phyloP scores from a whole-genome alignment of 2,329 filamentous ascomycete species.

The Fusarium secorum region DNA sequence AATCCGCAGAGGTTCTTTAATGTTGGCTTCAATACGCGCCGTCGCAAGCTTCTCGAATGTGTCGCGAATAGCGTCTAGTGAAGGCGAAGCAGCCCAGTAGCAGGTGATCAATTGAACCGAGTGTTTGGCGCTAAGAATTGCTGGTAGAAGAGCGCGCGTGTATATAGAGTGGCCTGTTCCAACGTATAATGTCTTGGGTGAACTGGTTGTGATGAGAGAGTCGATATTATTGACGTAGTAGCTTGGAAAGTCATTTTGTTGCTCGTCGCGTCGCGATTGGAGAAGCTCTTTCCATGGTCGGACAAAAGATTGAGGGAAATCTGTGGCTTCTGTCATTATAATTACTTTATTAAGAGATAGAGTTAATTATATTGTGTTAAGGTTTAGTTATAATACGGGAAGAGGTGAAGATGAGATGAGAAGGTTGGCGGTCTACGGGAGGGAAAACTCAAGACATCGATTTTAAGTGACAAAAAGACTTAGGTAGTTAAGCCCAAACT shows the following conservation, averaged over 20 bases:
- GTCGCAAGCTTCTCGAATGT: constrained; percentile 67
- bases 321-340: constrained; percentile 11
- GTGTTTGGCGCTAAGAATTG: constrained; percentile 64
- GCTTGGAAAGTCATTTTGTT: constrained; percentile 56
- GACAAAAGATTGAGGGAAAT: constrained; percentile 51
- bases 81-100: constrained; percentile 77
- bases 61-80: constrained; percentile 63
- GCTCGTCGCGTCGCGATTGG: constrained; percentile 45
- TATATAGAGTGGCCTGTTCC: constrained; percentile 68
- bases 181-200: constrained; percentile 57
- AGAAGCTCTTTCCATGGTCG: constrained; percentile 50
- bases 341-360: background rate
- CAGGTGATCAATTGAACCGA: constrained; percentile 82
- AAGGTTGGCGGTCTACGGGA: background rate
- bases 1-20: constrained; percentile 59
- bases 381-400: background rate
- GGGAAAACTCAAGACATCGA: background rate
- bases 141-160: constrained; percentile 63
- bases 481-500: accelerated
- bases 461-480: accelerated
- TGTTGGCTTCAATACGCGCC: constrained; percentile 38
- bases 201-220: constrained; percentile 58
- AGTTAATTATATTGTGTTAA: background rate
- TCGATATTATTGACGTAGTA: constrained; percentile 55
- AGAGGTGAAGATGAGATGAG: background rate